Evolutionary conservation across 441 rosid species (phyloP), one percentile per base, ranked within the genome.

Genomic region (Populus hybrid): DNA sequence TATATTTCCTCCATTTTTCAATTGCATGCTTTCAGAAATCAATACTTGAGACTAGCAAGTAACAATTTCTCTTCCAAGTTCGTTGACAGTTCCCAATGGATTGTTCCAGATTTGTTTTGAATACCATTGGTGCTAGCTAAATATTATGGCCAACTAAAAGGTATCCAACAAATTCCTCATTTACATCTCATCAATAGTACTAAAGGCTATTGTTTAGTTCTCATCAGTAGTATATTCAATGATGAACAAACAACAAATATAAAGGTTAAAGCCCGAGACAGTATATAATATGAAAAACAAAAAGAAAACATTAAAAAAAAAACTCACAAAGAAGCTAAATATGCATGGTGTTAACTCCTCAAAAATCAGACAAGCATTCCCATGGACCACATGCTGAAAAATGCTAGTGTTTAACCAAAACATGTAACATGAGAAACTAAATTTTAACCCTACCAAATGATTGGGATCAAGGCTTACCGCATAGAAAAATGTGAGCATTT

Each of bases 401-500:
- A 53, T 16, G 61, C 7, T 53, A 18, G 61, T 53, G 21, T 16
- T 53, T 53, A 53, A 53, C n/a, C 61, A 53, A 66, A 26, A 23
- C 34, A 65, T 23, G n/a, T 24, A 12, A 16, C 69, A 66, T 66
- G 69, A 26, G 34, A 66, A 66, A 66, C 69, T 66, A 9, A 28
- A 66, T 30, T 30, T 66, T 5, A 11, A 66, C 28, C 28, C 18
- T n/a, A 70, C 10, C 32, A 67, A 34, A 46, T 26, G 79, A 36
- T 53, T 30, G 46, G 74, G 69, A 77, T 64, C 16, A 70, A 74
- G 53, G 81, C 90, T 88, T 82, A 96, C 99, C 98, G 92, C 79
- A 96, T 85, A 32, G 98, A 89, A 82, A 96, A 96, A 78, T 91
- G 94, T 68, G 90, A 87, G 79, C 98, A 92, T 64, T 74, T 87